phyloP scores from a whole-genome alignment of 2,329 filamentous ascomycete species.

The Pseudocercospora vitis region DNA sequence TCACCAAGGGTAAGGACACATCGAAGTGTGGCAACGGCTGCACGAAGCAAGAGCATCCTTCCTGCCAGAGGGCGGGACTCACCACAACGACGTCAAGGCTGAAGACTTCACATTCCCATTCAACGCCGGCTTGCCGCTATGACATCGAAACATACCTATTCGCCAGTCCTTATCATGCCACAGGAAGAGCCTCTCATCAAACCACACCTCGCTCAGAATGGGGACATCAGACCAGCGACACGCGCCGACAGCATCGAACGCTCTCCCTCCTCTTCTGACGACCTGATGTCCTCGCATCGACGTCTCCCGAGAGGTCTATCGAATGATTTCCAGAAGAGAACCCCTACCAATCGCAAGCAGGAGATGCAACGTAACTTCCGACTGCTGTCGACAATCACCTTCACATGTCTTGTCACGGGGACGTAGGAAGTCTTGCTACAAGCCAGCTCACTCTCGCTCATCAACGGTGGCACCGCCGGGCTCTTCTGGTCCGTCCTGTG shows the following conservation, averaged over 20 bases:
- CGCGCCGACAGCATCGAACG: background rate
- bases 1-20: background rate
- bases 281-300: background rate
- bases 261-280: background rate
- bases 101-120: background rate
- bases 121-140: background rate
- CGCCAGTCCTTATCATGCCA: conserved; percentile 7
- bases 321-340: conserved; percentile 10
- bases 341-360: conserved; percentile 19
- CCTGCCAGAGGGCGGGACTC: background rate
- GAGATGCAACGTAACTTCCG: conserved; percentile 30
- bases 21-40: background rate
- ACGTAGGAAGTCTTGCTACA: conserved; percentile 51
- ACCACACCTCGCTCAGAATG: conserved; percentile 8
- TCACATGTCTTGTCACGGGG: conserved; percentile 52
- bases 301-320: conserved; percentile 10
- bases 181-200: conserved; percentile 6
- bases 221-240: conserved; percentile 5
- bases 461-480: conserved; percentile 33
- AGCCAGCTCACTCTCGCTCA: conserved; percentile 28
- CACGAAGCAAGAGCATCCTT: background rate
- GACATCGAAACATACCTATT: conserved; percentile 1
- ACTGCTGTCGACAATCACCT: conserved; percentile 38
- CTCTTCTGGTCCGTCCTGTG: conserved; percentile 36
- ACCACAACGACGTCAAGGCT: background rate